These are phyloP conservation scores for Alternaria tenuissima DNA, from an alignment of 2,329 filamentous ascomycete genomes.

Conservation along the genomic window DNA sequence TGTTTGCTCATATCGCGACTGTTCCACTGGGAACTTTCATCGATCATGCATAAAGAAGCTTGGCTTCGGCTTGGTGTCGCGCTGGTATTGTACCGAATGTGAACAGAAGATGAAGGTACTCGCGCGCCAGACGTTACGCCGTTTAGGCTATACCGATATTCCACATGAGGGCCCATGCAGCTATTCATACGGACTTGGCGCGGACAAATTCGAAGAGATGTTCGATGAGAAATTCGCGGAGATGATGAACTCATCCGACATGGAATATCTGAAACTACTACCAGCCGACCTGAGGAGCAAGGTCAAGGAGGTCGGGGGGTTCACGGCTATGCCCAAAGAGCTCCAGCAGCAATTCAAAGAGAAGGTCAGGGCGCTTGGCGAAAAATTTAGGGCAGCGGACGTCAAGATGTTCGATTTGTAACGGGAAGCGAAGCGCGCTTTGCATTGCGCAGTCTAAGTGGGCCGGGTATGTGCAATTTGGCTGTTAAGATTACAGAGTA, in stretches of 20 bases:
- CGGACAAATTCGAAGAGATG: background rate
- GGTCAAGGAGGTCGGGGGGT: background rate
- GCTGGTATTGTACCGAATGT: constrained; percentile 39
- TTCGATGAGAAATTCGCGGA: background rate
- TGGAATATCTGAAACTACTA: background rate
- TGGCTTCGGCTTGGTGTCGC: constrained; percentile 26
- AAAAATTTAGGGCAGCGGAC: background rate
- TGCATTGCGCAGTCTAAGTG: background rate
- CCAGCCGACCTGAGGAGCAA: background rate
- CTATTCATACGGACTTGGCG: background rate
- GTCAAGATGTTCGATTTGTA: background rate
- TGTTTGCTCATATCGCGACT: constrained; percentile 29
- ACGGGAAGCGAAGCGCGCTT: background rate
- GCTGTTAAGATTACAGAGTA: background rate
- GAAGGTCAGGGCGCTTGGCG: background rate
- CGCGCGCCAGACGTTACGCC: constrained; percentile 17
- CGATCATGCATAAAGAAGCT: constrained; percentile 31
- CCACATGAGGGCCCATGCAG: background rate
- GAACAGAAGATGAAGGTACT: constrained; percentile 23
- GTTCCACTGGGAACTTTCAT: constrained; percentile 31
- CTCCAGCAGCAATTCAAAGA: background rate
- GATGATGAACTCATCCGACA: background rate
- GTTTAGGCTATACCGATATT: constrained; percentile 12
- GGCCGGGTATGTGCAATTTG: background rate
- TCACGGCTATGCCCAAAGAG: background rate